Evolutionary conservation across 768 basidiomycete species (phyloP).

Genomic region (Lactarius deliciosus): DNA sequence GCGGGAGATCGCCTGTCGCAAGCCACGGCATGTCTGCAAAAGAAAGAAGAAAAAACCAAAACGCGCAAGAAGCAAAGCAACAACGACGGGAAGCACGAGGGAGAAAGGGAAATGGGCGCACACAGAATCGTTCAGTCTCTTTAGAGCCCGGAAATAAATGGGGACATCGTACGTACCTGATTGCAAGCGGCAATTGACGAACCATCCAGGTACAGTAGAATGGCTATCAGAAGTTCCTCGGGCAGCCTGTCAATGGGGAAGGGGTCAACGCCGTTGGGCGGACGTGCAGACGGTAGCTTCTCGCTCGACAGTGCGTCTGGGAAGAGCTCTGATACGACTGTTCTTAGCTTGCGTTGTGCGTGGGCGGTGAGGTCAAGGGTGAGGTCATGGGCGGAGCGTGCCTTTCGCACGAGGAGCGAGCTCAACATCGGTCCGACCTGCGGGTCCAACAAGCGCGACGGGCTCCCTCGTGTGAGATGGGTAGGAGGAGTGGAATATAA

Average conservation of each 20-base stretch:
- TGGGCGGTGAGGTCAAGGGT: not conserved
- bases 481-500: not conserved
- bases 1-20: not conserved
- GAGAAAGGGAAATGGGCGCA: not conserved
- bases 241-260: not conserved
- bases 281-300: too few species aligned
- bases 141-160: not conserved
- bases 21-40: not conserved
- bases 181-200: conserved; percentile 6
- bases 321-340: conserved; percentile 3
- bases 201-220: conserved; percentile 1
- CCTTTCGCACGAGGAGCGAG: not conserved
- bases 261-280: not conserved
- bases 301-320: too few species aligned
- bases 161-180: conserved; percentile 4
- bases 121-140: too few species aligned
- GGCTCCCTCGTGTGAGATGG: not conserved
- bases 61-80: not conserved
- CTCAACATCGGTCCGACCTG: not conserved
- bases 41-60: too few species aligned
- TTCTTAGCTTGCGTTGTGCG: not conserved
- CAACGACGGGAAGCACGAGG: too few species aligned
- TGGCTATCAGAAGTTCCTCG: conserved; percentile 9
- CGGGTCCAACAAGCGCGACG: not conserved
- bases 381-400: conserved; percentile 1